Percentiles rank a stretch among this genome's conserved stretches.
Conservation (phyloP, 2,329 filamentous ascomycete species). For the Calonectria leucothoes region DNA sequence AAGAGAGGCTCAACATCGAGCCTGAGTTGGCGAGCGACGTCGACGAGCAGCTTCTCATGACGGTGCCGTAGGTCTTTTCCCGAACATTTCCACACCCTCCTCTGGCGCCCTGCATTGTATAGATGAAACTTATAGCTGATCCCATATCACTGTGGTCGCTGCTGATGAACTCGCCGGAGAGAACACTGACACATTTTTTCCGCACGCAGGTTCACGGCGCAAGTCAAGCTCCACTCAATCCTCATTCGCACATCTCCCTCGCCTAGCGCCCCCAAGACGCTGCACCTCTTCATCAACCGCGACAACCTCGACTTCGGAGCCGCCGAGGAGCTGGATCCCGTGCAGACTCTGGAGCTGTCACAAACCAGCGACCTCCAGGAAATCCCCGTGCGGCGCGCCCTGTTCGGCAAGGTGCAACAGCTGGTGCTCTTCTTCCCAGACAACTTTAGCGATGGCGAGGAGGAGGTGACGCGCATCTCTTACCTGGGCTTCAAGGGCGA, state of each 20-base stretch:
- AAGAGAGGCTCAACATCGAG: conserved; percentile 75
- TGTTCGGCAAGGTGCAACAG: conserved; percentile 87
- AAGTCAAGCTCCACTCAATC: conserved; percentile 92
- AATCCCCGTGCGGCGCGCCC: conserved; percentile 85
- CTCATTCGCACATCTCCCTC: conserved; percentile 83
- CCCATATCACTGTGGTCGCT: not conserved
- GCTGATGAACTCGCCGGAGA: not conserved
- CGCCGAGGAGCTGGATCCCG: conserved; percentile 76
- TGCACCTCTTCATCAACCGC: conserved; percentile 90
- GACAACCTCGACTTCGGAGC: conserved; percentile 86
- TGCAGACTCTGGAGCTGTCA: conserved; percentile 81
- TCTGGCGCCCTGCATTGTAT: not conserved
- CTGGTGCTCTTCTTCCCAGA: conserved; percentile 91
- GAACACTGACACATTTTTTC: not conserved
- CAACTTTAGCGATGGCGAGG: conserved; percentile 85
- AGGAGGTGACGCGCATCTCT: conserved; percentile 80
- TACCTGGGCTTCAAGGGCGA: conserved; percentile 96
- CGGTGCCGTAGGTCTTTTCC: conserved; percentile 76
- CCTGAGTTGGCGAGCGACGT: conserved; percentile 87
- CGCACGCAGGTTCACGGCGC: conserved; percentile 83
- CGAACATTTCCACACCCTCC: not conserved
- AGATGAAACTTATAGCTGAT: not conserved
- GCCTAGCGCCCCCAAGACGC: conserved; percentile 78
- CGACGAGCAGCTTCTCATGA: conserved; percentile 94
- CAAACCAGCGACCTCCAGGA: conserved; percentile 88